Evolutionary conservation across 345 rosid species (phyloP).

Genomic region (Acer saccharum): DNA sequence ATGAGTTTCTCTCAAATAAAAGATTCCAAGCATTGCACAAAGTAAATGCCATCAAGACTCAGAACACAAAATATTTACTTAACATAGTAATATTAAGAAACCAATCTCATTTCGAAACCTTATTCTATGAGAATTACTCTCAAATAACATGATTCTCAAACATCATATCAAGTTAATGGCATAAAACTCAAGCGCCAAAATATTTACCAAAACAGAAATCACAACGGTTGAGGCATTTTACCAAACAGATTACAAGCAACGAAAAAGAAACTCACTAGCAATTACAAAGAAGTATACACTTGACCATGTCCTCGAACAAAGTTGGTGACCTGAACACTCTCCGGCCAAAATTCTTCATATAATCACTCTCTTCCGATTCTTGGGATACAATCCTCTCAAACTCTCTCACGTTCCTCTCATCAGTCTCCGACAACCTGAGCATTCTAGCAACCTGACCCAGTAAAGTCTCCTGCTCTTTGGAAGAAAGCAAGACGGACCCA

Average conservation of each 20-base stretch:
- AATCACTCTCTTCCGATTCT: not conserved
- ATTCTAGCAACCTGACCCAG: slow-evolving; percentile 49
- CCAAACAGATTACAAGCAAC: slow-evolving; percentile 4
- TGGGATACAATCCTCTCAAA: slow-evolving; percentile 28
- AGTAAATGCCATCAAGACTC: too few relatives aligned
- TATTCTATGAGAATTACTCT: too few relatives aligned
- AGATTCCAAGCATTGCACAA: too few relatives aligned
- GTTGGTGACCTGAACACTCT: slow-evolving; percentile 64
- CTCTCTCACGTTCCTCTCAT: slow-evolving; percentile 34
- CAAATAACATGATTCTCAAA: too few relatives aligned
- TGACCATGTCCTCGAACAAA: slow-evolving; percentile 62
- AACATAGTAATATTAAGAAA: too few relatives aligned
- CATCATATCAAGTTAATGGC: too few relatives aligned
- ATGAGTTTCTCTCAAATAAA: too few relatives aligned
- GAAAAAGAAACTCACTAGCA: slow-evolving; percentile 32
- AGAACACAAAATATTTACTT: slow-evolving; percentile 13
- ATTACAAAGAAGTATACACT: slow-evolving; percentile 58
- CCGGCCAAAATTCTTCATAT: slow-evolving; percentile 35
- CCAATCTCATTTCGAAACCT: too few relatives aligned
- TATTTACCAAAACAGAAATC: not conserved
- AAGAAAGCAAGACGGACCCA: slow-evolving; percentile 24
- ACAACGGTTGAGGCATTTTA: not conserved
- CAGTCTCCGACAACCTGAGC: slow-evolving; percentile 46
- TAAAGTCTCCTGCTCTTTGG: slow-evolving; percentile 23
- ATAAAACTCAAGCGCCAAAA: too few relatives aligned